Evolutionary conservation across 1,284 basidiomycete genomes (phyloP).

Genomic region (Sporisorium reilianum): DNA sequence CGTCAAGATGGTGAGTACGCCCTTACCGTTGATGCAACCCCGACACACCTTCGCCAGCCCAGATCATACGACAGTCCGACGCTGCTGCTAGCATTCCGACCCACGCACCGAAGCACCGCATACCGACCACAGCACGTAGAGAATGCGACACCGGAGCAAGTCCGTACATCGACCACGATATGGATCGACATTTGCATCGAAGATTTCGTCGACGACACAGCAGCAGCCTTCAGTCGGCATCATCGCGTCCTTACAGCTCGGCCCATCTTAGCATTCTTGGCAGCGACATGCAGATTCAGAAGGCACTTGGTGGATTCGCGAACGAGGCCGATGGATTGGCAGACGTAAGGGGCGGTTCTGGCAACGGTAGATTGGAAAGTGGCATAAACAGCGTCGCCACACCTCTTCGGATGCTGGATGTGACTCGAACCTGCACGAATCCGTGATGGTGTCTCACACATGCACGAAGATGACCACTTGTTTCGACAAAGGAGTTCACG

Average conservation of each 20-base stretch:
- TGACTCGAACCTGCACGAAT: neutral
- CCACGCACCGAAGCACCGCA: neutral
- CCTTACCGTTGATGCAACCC: conserved; percentile 11
- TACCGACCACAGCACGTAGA: neutral
- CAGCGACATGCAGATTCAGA: neutral
- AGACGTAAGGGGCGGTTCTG: too few relatives aligned
- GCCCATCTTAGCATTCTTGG: neutral
- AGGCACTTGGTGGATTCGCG: neutral
- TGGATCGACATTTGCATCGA: neutral
- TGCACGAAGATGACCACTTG: neutral
- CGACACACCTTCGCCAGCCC: conserved; percentile 19
- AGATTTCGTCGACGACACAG: neutral
- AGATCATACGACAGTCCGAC: conserved; percentile 28
- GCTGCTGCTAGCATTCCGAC: conserved; percentile 11
- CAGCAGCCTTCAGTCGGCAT: neutral
- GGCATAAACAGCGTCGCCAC: neutral
- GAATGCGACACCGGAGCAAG: neutral
- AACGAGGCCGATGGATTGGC: neutral
- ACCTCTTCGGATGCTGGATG: neutral
- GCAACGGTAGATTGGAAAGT: too few relatives aligned
- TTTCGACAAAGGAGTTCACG: neutral
- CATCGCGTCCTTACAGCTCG: neutral
- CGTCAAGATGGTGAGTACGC: conserved; percentile 55
- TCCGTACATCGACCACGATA: neutral
- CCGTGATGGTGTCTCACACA: neutral